Base-by-base conservation (phyloP, 2,329 filamentous ascomycete species). In the Penicillium glabrum region DNA sequence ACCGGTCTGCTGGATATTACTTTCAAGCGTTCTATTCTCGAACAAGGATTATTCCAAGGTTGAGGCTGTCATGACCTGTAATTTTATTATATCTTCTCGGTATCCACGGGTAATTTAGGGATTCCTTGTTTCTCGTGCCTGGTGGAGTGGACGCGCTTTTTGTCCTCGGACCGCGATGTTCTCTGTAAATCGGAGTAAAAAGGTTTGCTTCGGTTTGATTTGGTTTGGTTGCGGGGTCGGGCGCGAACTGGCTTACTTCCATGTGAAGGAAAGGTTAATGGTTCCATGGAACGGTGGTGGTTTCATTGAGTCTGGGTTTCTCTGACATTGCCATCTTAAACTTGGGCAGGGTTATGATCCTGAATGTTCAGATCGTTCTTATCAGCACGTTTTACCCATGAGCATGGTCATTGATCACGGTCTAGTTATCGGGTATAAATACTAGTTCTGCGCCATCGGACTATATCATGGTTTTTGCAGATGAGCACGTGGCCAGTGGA, bases 151-250 rank as follows among this genome's bases (percentile, higher is more conserved):
- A 33, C 14, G 23, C 54, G 27, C n/a, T 35, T 51, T 29, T 45
- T 54, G 37, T 35, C 21, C 3, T 37, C 50, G 35, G 43, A 55
- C 55, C 16, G 31, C 51, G 39, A 61, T 59, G 52, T 45, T 59
- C 37, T 53, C 56, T 57, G 51, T 56, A 53, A 56, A 61, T 59
- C 59, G 37, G 44, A 48, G 50, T 31, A 44, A 46, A 58, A 24
- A 5, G 23, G 3, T 24, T 44, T 37, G 7, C 19, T 27, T n/a
- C n/a, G n/a, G n/a, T n/a, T 11, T 29, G 27, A 2, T 29, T 37
- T 49, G 16, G 29, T 47, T 47, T 16, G 16, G 46, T 51, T 54
- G 59, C 58, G 58, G 58, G 58, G 55, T 58, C 41, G 13, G 41
- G 49, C 23, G 14, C 37, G 31, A 33, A 35, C 35, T 33, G 31